Base-by-base conservation (phyloP, 2,329 filamentous ascomycete genomes). In the Septoria petroselini region DNA sequence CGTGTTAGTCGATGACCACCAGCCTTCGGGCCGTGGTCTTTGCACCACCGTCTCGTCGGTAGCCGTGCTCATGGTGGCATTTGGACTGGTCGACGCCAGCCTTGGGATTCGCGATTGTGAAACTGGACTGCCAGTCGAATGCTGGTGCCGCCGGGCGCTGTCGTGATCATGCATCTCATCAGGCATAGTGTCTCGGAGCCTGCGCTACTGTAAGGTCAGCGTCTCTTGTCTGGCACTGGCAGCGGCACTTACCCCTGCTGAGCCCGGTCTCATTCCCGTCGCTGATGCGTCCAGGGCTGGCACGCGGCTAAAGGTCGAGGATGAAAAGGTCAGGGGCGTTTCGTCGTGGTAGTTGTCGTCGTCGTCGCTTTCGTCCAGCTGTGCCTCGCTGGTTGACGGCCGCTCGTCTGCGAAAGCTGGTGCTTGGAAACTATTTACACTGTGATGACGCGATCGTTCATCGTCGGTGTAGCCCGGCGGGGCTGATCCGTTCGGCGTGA, bases 391-490 rank as follows among this genome's bases (percentile, higher is more conserved):
- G 8, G 55, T 54, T 7, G 51, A 55, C 3, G 53, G 57, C 7
- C 54, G 43, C 23, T 62, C 56, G n/a, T 58, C 54, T 21, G 58
- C 40, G 25, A 57, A 41, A 33, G 54, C 35, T n/a, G 57, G 52
- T 15, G 51, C 51, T 34, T 50, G 49, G 17, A 54, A 41, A 41
- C 55, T 52, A 18, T 46, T 48, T n/a, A 45, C 14, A 18, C 45
- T 50, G 19, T 52, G 37, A 39, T 47, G 38, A 11, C 43, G 44
- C 25, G 48, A 42, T 17, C 50, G 50, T 33, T 65, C 62, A 34
- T 62, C 58, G 33, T 65, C 63, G 2, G 58, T 61, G 50, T 63
- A 64, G 12, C 59, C 60, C 6, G 62, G 62, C 33, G 62, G 62
- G n/a, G 57, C 52, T 21, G 55, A 57, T 14, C 58, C 57, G 29